Base-by-base conservation (phyloP, 139 green algal species). In the Marvania coccoides region DNA sequence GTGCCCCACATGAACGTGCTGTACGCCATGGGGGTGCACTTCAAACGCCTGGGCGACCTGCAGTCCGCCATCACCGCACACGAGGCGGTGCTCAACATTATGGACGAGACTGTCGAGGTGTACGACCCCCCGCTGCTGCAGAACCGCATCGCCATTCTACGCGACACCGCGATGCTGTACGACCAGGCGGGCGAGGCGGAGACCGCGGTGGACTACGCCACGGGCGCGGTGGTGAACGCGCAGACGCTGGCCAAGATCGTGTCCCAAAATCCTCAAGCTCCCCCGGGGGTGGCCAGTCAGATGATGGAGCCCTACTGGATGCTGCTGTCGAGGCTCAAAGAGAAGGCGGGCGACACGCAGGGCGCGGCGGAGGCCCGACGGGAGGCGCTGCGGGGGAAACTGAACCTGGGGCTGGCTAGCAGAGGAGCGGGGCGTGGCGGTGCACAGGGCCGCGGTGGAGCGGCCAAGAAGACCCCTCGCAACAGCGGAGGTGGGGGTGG, bases 121-220 rank as follows among this genome's bases (percentile, higher is more conserved):
- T 77, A 77, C 46, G 69, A 71, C 9, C 71, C 71, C 6, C 62
- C 71, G 55, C 34, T 73, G 54, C 63, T 77, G 54, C 71, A 72
- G 37, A 67, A 77, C 38, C 33, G 71, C 12, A 67, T 77, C 46
- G 58, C 71, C 34, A 69, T 77, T 30, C 57, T 77, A 5, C 34
- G 71, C 14, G 71, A 77, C 47, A 68, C 59, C 15, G 71, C 71
- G 5, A 37, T 73, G 13, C 45, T 77, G 33, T 58, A 69, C 38
- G 57, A 73, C 40, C 37, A 73, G 40, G 38, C 55, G 30, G 71
- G 57, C 19, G 40, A 72, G 46, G 31, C 26, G 12, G 71, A 72
- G 55, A 53, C 58, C 1, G 71, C 71, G 4, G 38, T 77, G 2
- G 71, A 77, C 38, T 77, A 73, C 26, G 71, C 63, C 23, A 69